Evolutionary conservation across 441 rosid genomes (phyloP), one percentile per base, ranked within the genome.

Genomic region (Viola pubescens): DNA sequence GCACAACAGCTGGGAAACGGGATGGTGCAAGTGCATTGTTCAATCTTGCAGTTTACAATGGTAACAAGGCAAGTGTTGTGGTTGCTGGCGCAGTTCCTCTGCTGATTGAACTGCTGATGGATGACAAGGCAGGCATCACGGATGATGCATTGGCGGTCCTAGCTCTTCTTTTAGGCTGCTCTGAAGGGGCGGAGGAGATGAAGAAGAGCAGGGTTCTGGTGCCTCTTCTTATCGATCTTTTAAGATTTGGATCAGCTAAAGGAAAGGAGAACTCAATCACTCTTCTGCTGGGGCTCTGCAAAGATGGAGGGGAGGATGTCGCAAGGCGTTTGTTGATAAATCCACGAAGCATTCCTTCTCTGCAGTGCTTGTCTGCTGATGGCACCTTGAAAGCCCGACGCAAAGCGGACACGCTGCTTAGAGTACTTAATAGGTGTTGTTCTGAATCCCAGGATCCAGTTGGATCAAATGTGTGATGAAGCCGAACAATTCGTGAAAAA

Each of bases 101-200:
- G 72, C 86, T 86, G 8, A 69, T 81, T 52, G 82, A 80, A 40
- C 65, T 80, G 9, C 60, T 86, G 67, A 77, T 78, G 86, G 86
- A 80, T 16, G 94, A 81, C 52, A 78, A 65, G 70, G 89, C 89
- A 11, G 89, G 94, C 54, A 79, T 86, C 19, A 83, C 86, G 3
- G 94, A 86, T 37, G 87, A 83, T 55, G 80, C 87, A 9, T 69
- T 86, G 60, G 78, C 76, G 0, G 61, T 83, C 60, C 66, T 86
- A 46, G 67, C 83, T 10, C 8, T 73, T 37, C 79, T 81, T 34
- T 43, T 80, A 64, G 76, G 84, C 8, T 77, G 82, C 49, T 10
- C 72, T 2, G 65, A 77, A 59, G 89, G 86, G 56, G 59, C 78
- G 69, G 76, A 77, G 70, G 79, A 81, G 61, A 72, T 81, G 9